Evolutionary conservation across 495 filamentous ascomycete genomes (phyloP), one percentile per base, ranked within the genome.

Genomic region (Neurospora sp.): DNA sequence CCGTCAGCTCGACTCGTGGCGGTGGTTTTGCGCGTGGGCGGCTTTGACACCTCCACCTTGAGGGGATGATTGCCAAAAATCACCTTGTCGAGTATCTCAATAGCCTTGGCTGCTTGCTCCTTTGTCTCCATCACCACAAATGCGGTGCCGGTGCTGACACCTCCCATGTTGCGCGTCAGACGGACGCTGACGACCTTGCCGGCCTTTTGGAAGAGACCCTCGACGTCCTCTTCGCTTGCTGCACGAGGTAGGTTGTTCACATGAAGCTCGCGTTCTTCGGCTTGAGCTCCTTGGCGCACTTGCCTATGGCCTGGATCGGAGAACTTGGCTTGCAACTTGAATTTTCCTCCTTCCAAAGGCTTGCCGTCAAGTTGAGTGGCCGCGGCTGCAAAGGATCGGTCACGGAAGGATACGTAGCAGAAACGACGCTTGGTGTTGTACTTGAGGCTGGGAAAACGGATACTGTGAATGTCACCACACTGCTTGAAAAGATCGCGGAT

Each of bases 381-480:
- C 39, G 86, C 86, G 27, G 87, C 84, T 2, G 93, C 92, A 31
- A 88, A 86, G 5, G 84, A 85, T 3, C 88, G 79, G 41, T 88
- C 89, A 46, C 89, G 85, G 80, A 97, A 98, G 66, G 96, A 92
- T 9, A 97, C 86, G 79, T 99, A 99, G 81, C 93, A 97, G 83
- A 99, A 99, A 6, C 95, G 90, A 39, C 96, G 92, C 76, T 91
- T 89, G 7, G 91, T 92, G 76, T 97, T 92, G 79, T 86, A 94
- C 81, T 95, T 95, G 66, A 99, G 88, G 48, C 92, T 96, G 8
- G 96, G 96, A 79, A 95, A 95, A 14, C 96, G 92, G 71, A 99
- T 85, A 77, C 91, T 92, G 71, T 94, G 84, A 72, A 99, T 90
- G 41, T 94, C 89, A 70, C 96, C 95, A 78, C 87, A 93, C 73